Percentiles rank a stretch among this genome's conserved stretches.
phyloP scores from a whole-genome alignment of 129 eudicot genomes.

The Silybum marianum region DNA sequence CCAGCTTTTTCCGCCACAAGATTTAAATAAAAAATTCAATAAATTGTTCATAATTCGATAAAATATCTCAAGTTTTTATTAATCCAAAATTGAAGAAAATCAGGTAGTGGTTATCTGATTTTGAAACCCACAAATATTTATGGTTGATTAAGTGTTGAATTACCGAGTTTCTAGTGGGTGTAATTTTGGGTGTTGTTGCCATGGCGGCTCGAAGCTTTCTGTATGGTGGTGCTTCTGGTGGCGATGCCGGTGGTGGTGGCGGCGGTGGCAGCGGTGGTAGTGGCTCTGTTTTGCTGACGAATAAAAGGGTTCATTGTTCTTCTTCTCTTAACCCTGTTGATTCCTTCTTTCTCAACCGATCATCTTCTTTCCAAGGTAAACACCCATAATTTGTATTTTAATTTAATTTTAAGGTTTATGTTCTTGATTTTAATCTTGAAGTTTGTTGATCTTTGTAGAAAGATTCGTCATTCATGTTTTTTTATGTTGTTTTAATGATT shows the following conservation, averaged over 20 bases:
- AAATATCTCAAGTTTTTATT: slow-evolving; percentile 12
- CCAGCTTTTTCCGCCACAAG: slow-evolving; percentile 92
- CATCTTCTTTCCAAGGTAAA: slow-evolving; percentile 48
- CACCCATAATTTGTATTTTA: too few species aligned
- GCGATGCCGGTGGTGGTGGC: not conserved
- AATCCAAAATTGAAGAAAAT: not conserved
- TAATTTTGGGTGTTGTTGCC: not conserved
- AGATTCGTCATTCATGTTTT: not conserved
- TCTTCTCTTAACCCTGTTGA: slow-evolving; percentile 40
- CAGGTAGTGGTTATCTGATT: not conserved
- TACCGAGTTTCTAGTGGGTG: not conserved
- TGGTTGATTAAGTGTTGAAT: slow-evolving; percentile 41
- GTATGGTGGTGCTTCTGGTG: slow-evolving; percentile 38
- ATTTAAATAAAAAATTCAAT: slow-evolving; percentile 35
- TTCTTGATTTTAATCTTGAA: not conserved
- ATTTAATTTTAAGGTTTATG: not conserved
- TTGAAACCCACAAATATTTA: slow-evolving; percentile 23
- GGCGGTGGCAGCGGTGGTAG: not conserved
- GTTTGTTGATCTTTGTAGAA: not conserved
- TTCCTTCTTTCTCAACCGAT: slow-evolving; percentile 46
- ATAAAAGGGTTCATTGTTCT: slow-evolving; percentile 39
- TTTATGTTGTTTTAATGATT: not conserved
- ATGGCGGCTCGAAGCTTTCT: slow-evolving; percentile 59
- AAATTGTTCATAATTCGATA: not conserved
- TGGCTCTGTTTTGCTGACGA: slow-evolving; percentile 30